Evolutionary conservation across 441 rosid species (phyloP).

Genomic region (Breynia disticha): DNA sequence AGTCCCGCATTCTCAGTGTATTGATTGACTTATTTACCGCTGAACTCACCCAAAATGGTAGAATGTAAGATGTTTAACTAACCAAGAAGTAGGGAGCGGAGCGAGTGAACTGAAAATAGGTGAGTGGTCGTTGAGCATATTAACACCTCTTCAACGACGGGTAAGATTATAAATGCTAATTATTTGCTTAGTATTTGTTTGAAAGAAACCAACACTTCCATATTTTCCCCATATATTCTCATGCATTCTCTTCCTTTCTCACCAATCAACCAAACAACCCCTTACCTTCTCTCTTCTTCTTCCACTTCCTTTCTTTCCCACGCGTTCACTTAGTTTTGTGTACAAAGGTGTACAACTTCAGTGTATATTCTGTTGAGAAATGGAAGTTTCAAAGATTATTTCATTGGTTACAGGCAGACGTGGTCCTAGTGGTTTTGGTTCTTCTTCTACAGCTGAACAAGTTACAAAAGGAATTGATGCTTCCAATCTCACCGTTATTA

Average conservation of each 20-base stretch:
- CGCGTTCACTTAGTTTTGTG: too few species aligned
- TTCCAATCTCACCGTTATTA: conserved; percentile 47
- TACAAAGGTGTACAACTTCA: too few species aligned
- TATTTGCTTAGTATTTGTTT: background rate
- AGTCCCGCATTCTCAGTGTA: too few species aligned
- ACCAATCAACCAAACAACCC: background rate
- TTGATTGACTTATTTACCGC: too few species aligned
- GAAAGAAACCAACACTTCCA: background rate
- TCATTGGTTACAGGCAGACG: conserved; percentile 52
- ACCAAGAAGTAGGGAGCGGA: too few species aligned
- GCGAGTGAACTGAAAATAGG: background rate
- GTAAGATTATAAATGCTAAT: conserved; percentile 7
- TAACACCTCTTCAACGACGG: conserved; percentile 18
- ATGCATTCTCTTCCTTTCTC: conserved; percentile 2
- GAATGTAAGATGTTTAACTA: too few species aligned
- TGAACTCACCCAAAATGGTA: too few species aligned
- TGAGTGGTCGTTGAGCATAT: conserved; percentile 20
- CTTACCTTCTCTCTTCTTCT: background rate
- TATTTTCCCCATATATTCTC: background rate
- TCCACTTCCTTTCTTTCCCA: background rate
- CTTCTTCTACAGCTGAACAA: conserved; percentile 71
- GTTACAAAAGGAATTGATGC: conserved; percentile 69
- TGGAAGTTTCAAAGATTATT: conserved; percentile 25
- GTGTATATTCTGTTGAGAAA: background rate
- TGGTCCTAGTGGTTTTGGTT: conserved; percentile 88